Evolutionary conservation across 169 alveolate genomes (phyloP).

Genomic region (Hammondia hammondi): DNA sequence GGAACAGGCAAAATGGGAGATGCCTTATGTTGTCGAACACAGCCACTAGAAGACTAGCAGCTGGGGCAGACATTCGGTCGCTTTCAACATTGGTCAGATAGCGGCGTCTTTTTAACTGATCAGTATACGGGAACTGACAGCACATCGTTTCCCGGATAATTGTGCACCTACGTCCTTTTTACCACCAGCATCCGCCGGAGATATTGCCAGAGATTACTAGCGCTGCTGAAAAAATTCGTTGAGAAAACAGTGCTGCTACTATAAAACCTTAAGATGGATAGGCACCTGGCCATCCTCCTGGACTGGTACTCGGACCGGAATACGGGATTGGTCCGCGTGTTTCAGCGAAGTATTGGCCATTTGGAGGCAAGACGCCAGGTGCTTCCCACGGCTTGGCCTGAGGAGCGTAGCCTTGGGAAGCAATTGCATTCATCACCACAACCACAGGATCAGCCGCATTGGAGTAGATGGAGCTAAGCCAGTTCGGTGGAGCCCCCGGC

Average conservation of each 20-base stretch:
- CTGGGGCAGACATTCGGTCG: no score
- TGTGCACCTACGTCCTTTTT: no score
- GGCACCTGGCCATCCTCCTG: neutral
- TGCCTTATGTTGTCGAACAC: no score
- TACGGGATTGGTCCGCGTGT: neutral
- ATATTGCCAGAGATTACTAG: neutral
- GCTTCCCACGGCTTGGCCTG: neutral
- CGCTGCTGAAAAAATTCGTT: neutral
- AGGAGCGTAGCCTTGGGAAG: neutral
- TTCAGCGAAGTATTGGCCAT: neutral
- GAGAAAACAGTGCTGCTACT: neutral
- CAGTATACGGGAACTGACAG: no score
- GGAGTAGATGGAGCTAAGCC: neutral
- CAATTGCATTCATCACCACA: neutral
- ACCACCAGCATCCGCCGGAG: no score
- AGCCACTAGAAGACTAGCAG: no score
- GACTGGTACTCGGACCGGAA: neutral
- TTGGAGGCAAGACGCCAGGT: neutral
- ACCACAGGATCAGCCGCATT: neutral
- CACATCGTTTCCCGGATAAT: no score
- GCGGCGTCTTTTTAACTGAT: no score
- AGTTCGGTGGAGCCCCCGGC: neutral
- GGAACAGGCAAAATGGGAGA: no score
- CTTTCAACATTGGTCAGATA: no score
- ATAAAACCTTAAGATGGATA: no score